Conservation (phyloP, 139 green algal genomes). For the Edaphochlamys debaryana region DNA sequence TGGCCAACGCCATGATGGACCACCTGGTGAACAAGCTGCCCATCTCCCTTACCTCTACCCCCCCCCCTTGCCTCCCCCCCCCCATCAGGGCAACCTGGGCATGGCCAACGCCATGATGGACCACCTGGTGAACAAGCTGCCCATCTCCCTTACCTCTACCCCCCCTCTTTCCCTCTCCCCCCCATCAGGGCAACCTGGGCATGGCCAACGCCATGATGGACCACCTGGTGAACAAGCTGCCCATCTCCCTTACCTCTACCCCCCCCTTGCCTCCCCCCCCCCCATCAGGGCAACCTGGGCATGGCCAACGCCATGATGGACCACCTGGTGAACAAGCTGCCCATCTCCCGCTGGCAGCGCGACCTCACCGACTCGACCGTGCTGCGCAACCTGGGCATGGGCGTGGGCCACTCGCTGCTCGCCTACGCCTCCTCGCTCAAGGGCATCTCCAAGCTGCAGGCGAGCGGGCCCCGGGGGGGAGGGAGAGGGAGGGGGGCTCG, state of each 20-base stretch:
- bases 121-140: no score
- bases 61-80: no score
- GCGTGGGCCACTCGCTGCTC: conserved; percentile 86
- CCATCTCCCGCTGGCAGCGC: conserved; percentile 88
- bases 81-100: no score
- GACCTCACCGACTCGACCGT: conserved; percentile 98
- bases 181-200: conserved; percentile 98
- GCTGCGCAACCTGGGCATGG: conserved; percentile 96
- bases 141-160: no score
- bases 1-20: no score
- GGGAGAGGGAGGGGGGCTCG: no score
- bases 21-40: no score
- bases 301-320: conserved; percentile 94
- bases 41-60: no score
- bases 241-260: conserved; percentile 69
- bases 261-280: not conserved
- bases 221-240: conserved; percentile 97
- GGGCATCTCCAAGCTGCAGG: conserved; percentile 95
- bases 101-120: no score
- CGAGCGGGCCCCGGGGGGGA: no score
- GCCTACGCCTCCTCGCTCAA: conserved; percentile 88
- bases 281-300: conserved; percentile 90
- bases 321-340: conserved; percentile 96
- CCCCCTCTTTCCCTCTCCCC: not conserved
- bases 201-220: conserved; percentile 94